Evolutionary conservation across 2,329 filamentous ascomycete species (phyloP), one percentile per base, ranked within the genome.

Genomic region (Geosmithia morbida): DNA sequence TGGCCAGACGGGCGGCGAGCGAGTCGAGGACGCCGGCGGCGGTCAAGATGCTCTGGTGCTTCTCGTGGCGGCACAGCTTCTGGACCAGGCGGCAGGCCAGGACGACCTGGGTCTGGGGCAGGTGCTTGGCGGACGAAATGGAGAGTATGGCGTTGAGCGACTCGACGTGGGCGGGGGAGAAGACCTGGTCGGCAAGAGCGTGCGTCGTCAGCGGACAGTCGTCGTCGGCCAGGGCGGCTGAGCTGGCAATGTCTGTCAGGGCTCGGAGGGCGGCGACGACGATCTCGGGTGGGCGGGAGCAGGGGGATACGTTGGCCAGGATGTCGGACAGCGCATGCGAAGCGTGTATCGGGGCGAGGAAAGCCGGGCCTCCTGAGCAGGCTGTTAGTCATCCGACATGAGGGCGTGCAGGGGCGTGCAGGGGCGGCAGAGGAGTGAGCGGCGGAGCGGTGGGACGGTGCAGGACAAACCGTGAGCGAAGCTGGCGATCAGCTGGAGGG

Each of bases 401-500:
- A 5, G 8, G 4, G 22, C 22, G 4, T 26, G 22, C 8, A 4
- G 22, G 8, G 22, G 22, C 22, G 22, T 26, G 22, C 22, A 16
- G 11, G 18, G n/a, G n/a, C n/a, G n/a, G 14, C 39, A 26, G 22
- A 26, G 4, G 22, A 44, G 19, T 7, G 13, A 7, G 6, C 7
- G 29, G 10, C 8, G 11, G 18, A 8, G 22, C 8, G 4, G 22
- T 26, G 22, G 22, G 22, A 8, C 22, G 22, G 8, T 26, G 22
- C 8, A 19, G 13, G 39, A 54, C 71, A 57, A 72, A 88, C 89
- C 88, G 65, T 85, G 82, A 49, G 87, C 86, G 58, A 97, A 77
- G 61, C 86, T 92, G 44, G 83, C 82, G 37, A 94, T 68, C n/a
- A 96, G 75, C 52, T 94, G 80, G 40, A 89, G 75, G n/a, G 85